Evolutionary conservation across 108 stramenopile genomes (phyloP), one percentile per base, ranked within the genome.

Genomic region (Pseudonitzschia pungens): DNA sequence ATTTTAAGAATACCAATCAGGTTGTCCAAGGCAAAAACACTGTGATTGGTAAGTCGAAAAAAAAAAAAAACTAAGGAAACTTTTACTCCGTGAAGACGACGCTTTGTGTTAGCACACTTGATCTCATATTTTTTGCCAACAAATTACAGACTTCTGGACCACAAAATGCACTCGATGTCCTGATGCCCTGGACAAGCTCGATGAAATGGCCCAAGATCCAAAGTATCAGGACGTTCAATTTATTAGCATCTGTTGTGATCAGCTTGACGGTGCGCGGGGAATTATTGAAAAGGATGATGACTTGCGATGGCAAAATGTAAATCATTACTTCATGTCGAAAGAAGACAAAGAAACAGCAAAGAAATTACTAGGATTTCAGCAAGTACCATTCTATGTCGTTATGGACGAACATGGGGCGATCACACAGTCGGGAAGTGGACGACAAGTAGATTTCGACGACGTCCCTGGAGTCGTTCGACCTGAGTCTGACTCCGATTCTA

Each of bases 91-190:
- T n/a, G n/a, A n/a, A n/a, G n/a, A n/a, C n/a, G n/a, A n/a, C n/a
- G n/a, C n/a, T n/a, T n/a, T n/a, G n/a, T n/a, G n/a, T n/a, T n/a
- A n/a, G n/a, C n/a, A n/a, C n/a, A n/a, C n/a, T n/a, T n/a, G n/a
- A n/a, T n/a, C n/a, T n/a, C n/a, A n/a, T n/a, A n/a, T 28, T 44
- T 56, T 21, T 66, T 16, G 12, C 8, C n/a, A n/a, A n/a, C n/a
- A n/a, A n/a, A n/a, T 51, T 29, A 3, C 65, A 94, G 92, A 95
- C 81, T 93, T 95, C 79, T 95, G 94, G 94, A 95, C 94, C 36
- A 95, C 94, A 33, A 83, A 82, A 81, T 95, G 92, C 53, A 92
- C 89, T 5, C 68, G 81, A 27, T 95, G 94, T 74, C 94, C 94
- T 0, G 86, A 75, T 64, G 94, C 94, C 12, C 77, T 95, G 55